Percentiles rank a stretch among this genome's conserved stretches.
Conservation (phyloP, 305 asterid genomes). For the Fraxinus paxiana region DNA sequence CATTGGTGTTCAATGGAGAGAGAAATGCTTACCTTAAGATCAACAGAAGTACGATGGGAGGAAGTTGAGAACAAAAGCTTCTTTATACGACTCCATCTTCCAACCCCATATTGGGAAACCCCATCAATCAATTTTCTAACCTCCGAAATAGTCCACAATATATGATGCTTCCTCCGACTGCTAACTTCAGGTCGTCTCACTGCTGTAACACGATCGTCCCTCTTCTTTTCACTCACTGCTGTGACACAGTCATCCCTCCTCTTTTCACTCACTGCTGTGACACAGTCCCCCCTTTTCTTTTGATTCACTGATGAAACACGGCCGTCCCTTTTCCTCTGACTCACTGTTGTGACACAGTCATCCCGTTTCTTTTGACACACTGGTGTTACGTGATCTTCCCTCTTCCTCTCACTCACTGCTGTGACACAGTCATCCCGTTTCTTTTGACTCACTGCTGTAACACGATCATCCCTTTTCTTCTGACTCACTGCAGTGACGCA, state of each 20-base stretch:
- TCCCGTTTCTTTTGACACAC: neutral
- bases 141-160: conserved; percentile 74
- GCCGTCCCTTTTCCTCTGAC: conserved; percentile 10
- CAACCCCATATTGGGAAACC: conserved; percentile 77
- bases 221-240: conserved; percentile 25
- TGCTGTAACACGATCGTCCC: conserved; percentile 24
- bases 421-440: conserved; percentile 9
- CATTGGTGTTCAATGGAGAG: neutral
- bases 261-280: conserved; percentile 6
- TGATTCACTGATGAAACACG: neutral
- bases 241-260: conserved; percentile 24
- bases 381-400: neutral
- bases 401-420: neutral
- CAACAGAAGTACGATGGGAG: conserved; percentile 78
- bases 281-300: neutral
- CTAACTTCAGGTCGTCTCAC: conserved; percentile 41
- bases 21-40: conserved; percentile 62
- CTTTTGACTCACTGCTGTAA: conserved; percentile 1
- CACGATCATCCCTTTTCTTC: conserved; percentile 27
- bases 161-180: conserved; percentile 69
- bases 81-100: conserved; percentile 84
- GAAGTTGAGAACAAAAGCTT: conserved; percentile 67
- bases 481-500: neutral
- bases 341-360: conserved; percentile 22
- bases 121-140: conserved; percentile 73